Evolutionary conservation across 371 early-diverging fungal genomes (phyloP), one percentile per base, ranked within the genome.

Genomic region (Dipsacomyces acuminosporus): DNA sequence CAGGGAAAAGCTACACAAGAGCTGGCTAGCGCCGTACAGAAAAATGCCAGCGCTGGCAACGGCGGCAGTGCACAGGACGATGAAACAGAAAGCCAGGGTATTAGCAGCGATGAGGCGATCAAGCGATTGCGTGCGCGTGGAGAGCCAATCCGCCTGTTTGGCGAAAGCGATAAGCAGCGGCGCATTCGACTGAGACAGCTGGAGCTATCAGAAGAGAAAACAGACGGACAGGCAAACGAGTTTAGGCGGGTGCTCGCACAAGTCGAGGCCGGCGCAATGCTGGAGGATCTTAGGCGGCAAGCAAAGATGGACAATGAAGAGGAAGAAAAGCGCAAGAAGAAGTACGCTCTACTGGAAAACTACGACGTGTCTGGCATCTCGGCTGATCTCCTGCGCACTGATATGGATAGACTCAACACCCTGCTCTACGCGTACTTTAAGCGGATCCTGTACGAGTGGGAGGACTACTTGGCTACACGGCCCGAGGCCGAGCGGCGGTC

Each of bases 101-200:
- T 90, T 41, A 72, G 88, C n/a, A 75, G 81, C 19, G 88, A 88
- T 30, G 96, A 96, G 56, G 81, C 91, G 0, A 69, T 87, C 40
- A 83, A 86, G 43, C 84, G 96, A 44, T 73, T 97, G 46, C 79
- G 98, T 20, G 87, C 89, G 3, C 85, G 87, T 48, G 89, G 86
- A 21, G 87, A 95, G 61, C 98, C 98, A 17, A 93, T 94, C 61
- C 84, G 91, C 8, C 74, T 95, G 33, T 97, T 97, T 66, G 98
- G 86, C 40, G 98, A 97, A 69, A 84, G 89, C 4, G 86, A 90
- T 58, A 74, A 76, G 24, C 82, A 88, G 58, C 89, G 98, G 36
- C 80, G 86, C 47, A 73, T 79, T 44, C 90, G 98, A 45, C 77
- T 97, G 43, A 84, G 90, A 51, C 78, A 79, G 8, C 59, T 94